Base-by-base conservation (phyloP, 305 asterid genomes). In the Fraxinus velutina region DNA sequence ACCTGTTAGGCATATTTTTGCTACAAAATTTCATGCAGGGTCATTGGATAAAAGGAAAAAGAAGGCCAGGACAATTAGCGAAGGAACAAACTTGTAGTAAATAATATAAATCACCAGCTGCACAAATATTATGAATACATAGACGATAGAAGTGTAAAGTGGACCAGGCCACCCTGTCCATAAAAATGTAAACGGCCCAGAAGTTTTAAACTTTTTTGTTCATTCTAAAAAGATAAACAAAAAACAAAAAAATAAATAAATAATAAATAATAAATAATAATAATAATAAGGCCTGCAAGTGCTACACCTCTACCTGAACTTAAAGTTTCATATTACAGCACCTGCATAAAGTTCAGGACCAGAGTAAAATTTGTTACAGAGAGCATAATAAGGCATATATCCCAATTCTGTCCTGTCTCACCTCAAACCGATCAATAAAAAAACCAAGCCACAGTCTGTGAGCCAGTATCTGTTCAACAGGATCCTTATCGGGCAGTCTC, bases 371-470 rank as follows among this genome's bases (percentile, higher is more conserved):
- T 42, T 60, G 36, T 75, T 77, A 83, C 42, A 78, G 62, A 73
- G 42, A 72, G 74, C 47, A 24, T 52, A 81, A 88, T 30, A 86
- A 57, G 66, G 33, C 79, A 66, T 77, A 80, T 13, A 72, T 76
- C 82, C 57, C 72, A 78, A 2, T 82, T 77, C 64, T 72, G 55
- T 33, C 78, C 79, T 64, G 82, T 88, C 83, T 88, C 87, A 93
- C 99, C 93, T 97, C 99, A 93, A 94, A 97, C 70, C 99, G 94
- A 83, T 97, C 99, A 83, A 97, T 88, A 81, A 97, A 91, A 83
- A 91, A 96, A 71, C 99, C 99, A 89, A 96, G 95, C 99, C 99
- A 96, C 85, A 96, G 91, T 84, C 96, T 91, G 80, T 96, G 99
- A 81, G 99, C 97, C 90, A 94, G 83, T 85, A 96, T 92, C 84